Evolutionary conservation across 129 eudicot species (phyloP), one percentile per base, ranked within the genome.

Genomic region (Pulicaria dysenterica): DNA sequence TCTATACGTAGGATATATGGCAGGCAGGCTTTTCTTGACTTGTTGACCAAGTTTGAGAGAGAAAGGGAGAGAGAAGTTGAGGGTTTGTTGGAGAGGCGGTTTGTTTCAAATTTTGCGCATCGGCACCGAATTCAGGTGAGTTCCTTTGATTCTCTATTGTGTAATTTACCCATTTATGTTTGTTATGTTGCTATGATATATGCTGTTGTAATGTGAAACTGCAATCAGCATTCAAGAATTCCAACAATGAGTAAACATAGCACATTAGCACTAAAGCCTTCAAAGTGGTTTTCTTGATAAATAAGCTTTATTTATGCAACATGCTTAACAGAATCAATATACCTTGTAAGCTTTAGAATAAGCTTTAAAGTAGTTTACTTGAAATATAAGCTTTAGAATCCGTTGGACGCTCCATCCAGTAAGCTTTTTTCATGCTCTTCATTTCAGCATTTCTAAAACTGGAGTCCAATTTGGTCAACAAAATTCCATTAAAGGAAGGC

Each of bases 71-170:
- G 43, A 67, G 98, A 94, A 45, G 79, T 94, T 79, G 79, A 74
- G 16, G 48, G 31, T 60, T 79, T 94, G 77, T 68, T 70, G 62
- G 82, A 80, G 77, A 73, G 54, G 56, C 80, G 63, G 55, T 87
- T 72, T 58, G 97, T 94, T 46, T 85, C 97, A 44, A 72, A 82
- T 58, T 94, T 90, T 79, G 80, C 85, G 10, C 85, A 82, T 78
- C 96, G 93, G 3, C 92, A 88, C 17, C 93, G 98, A 15, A 94
- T 94, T 81, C 98, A 94, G 93, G 97, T 90, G 17, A 80, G 77
- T 34, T 17, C 62, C 53, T 12, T 49, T 8, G 39, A 67, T 55
- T 8, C 16, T 66, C 17, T 16, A 12, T 12, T 43, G 11, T 56
- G 67, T 24, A 74, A 31, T 45, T 24, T 24, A 54, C 9, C 53